Evolutionary conservation across 2,329 filamentous ascomycete genomes (phyloP), one percentile per base, ranked within the genome.

Genomic region (Colletotrichum musicola): DNA sequence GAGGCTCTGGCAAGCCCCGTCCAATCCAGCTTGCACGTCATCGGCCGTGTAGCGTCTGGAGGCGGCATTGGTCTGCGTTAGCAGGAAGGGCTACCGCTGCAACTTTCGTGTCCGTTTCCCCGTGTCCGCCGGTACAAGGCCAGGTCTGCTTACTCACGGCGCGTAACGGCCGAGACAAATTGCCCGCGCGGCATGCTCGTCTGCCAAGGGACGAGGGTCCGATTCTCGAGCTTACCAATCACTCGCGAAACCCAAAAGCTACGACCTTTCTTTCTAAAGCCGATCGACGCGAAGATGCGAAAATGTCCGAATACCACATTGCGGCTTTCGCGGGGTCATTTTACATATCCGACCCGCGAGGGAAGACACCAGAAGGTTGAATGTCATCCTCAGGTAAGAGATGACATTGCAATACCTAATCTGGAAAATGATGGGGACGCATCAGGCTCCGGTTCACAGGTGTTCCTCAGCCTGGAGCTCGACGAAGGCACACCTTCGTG

Each of bases 141-240:
- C 40, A 14, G 10, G 13, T n/a, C 10, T 47, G 44, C 44, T 47
- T 18, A 47, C 44, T 20, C 16, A 47, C 18, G 18, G n/a, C 18
- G 14, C 18, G 13, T 42, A n/a, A n/a, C 4, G 40, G 40, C 40
- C 14, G 13, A 16, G 40, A 42, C 40, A 42, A 14, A 42, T 18
- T n/a, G 6, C 44, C 44, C 3, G 18, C 18, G 18, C n/a, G n/a
- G 22, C 30, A 10, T 10, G 10, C 10, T 35, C 10, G 30, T 1
- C 30, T 35, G 30, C 30, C 30, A 35, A 35, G 27, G 40, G 38
- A 14, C 10, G 30, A 35, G 30, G 51, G 22, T 25, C 4, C 22
- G 22, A 25, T 4, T 25, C 22, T 25, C 22, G 22, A 47, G 60
- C 60, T 67, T 67, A 58, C 59, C 60, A 64, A 67, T 50, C 51